phyloP scores from a whole-genome alignment of 441 rosid genomes.

The Brassica balearica region DNA sequence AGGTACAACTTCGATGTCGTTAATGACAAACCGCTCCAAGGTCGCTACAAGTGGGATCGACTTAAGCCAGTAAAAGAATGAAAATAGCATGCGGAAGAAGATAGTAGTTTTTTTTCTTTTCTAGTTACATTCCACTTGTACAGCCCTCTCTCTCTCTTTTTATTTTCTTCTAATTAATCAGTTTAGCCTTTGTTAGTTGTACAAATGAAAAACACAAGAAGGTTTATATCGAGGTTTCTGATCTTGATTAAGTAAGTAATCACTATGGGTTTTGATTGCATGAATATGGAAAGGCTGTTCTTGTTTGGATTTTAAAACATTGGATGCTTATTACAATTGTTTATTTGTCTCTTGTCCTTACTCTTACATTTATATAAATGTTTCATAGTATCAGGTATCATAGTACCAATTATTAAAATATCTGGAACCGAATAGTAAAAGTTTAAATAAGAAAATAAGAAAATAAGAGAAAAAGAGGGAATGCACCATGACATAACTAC shows the following conservation, averaged over 20 bases:
- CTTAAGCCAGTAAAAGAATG: constrained; percentile 42
- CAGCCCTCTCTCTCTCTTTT: neutral
- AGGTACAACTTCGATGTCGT: constrained; percentile 85
- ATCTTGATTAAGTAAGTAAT: constrained; percentile 4
- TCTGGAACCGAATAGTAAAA: neutral
- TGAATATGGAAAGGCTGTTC: neutral
- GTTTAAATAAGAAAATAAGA: neutral
- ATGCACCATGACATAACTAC: constrained; percentile 1
- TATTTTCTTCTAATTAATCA: neutral
- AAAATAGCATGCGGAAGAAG: neutral
- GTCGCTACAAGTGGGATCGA: constrained; percentile 82
- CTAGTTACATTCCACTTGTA: constrained; percentile 5
- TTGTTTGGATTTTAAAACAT: constrained; percentile 4
- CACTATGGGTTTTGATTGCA: neutral
- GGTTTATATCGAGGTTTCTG: neutral
- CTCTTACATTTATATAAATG: neutral
- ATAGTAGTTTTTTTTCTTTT: neutral
- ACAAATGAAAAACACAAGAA: neutral
- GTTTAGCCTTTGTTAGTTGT: constrained; percentile 4
- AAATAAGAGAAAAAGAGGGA: neutral
- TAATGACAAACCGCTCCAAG: constrained; percentile 76
- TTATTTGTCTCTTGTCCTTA: constrained; percentile 4
- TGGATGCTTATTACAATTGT: neutral
- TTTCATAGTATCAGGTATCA: neutral
- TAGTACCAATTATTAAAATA: neutral